Evolutionary conservation across 1,284 basidiomycete species (phyloP), one percentile per base, ranked within the genome.

Genomic region (Trichosporon faecale): DNA sequence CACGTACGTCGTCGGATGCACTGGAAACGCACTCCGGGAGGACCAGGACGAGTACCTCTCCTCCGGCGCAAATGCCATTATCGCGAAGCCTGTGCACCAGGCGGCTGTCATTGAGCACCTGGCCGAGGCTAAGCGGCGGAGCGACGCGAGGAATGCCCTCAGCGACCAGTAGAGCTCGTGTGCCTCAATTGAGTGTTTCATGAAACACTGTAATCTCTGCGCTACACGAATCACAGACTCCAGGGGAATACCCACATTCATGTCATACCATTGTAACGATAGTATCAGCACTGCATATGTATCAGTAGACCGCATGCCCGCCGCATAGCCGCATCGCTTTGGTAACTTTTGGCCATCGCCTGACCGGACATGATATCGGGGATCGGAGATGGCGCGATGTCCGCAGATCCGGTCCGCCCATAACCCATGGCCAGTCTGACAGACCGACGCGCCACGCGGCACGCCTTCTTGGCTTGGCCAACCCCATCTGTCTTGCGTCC

Each of bases 1-100:
- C 12, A 89, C 93, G 76, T 91, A 91, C 76, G 89, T 94, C 25
- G 91, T 92, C 8, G 91, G 91, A 23, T 80, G 80, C 68, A 79
- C 82, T 75, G 89, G 90, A 5, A 91, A 91, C 74, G 89, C 90
- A 18, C 82, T 91, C 18, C 81, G 89, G 52, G 85, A 86, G 40
- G 90, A 91, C 77, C 82, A 82, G 72, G 88, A 89, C 67, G 90
- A 91, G 79, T 94, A 93, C 79, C 83, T 91, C 8, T 87, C 87
- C 0, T 91, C 91, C 4, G 91, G 92, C 6, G 91, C 88, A 57
- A 89, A 93, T 52, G 75, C 70, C 29, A 78, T 82, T 31, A 71
- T 81, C 16, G 72, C 80, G 14, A 82, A 82, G 68, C 80, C 82
- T 9, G 80, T 84, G 21, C 79, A 83, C 60, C 80, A 82, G 66